Evolutionary conservation across 129 eudicot genomes (phyloP).

Genomic region (Helianthus tuberosus): DNA sequence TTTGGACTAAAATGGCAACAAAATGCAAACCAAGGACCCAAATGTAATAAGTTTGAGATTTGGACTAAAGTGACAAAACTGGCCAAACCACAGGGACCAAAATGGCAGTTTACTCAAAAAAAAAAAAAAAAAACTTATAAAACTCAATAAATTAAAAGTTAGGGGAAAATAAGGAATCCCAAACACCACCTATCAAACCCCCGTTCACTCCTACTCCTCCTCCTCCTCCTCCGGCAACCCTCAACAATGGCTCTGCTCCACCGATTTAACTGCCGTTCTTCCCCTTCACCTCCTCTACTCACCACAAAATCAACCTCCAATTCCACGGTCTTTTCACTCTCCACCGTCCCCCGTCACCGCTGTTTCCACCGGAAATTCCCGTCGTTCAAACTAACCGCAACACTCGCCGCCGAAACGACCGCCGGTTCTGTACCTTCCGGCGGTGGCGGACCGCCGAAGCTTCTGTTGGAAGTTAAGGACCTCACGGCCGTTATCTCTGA

Average conservation of each 20-base stretch:
- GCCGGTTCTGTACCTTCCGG: slow-evolving; percentile 36
- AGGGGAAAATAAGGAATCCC: too few relatives aligned
- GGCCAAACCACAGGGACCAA: too few relatives aligned
- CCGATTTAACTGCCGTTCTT: slow-evolving; percentile 35
- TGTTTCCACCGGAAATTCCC: slow-evolving; percentile 21
- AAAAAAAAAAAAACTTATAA: too few relatives aligned
- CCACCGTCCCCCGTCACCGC: slow-evolving; percentile 31
- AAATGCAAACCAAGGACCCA: too few relatives aligned
- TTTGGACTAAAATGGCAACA: too few relatives aligned
- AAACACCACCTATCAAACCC: too few relatives aligned
- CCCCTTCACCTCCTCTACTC: slow-evolving; percentile 40
- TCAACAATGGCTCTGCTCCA: slow-evolving; percentile 63
- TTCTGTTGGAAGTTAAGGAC: slow-evolving; percentile 76
- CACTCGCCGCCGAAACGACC: slow-evolving; percentile 60
- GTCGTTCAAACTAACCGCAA: slow-evolving; percentile 36
- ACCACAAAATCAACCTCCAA: slow-evolving; percentile 29
- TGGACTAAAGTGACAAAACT: too few relatives aligned
- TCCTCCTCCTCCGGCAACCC: slow-evolving; percentile 19
- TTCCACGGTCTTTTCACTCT: slow-evolving; percentile 17
- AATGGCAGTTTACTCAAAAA: too few relatives aligned
- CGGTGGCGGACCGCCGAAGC: slow-evolving; percentile 48
- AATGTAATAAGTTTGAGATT: too few relatives aligned
- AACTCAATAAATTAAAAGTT: too few relatives aligned
- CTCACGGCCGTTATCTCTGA: slow-evolving; percentile 83
- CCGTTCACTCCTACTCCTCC: too few relatives aligned